Percentiles rank a stretch among this genome's conserved stretches.
Conservation (phyloP, 2,329 filamentous ascomycete genomes). For the Stemphylium vesicarium region DNA sequence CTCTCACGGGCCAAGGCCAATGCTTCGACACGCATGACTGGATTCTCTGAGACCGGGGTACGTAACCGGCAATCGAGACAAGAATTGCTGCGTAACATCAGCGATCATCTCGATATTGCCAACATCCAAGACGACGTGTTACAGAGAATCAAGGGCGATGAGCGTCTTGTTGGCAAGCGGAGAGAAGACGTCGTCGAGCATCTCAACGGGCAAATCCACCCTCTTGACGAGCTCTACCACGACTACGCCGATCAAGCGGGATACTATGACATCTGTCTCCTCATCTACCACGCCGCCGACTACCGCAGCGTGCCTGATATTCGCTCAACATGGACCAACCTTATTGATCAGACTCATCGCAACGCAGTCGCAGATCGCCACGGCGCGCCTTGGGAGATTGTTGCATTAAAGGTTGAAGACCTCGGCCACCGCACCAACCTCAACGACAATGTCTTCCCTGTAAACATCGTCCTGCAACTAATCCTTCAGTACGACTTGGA, state of each 20-base stretch:
- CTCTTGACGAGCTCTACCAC: slow-evolving; percentile 88
- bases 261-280: slow-evolving; percentile 91
- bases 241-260: slow-evolving; percentile 86
- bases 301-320: slow-evolving; percentile 89
- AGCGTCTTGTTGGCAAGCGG: slow-evolving; percentile 69
- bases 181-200: slow-evolving; percentile 68
- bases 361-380: slow-evolving; percentile 57
- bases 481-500: slow-evolving; percentile 54
- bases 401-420: slow-evolving; percentile 66
- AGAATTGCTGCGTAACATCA: slow-evolving; percentile 81
- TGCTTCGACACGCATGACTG: slow-evolving; percentile 80
- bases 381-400: slow-evolving; percentile 70
- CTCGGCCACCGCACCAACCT: slow-evolving; percentile 63
- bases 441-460: slow-evolving; percentile 62
- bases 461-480: slow-evolving; percentile 50
- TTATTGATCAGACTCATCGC: slow-evolving; percentile 71
- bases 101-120: slow-evolving; percentile 86
- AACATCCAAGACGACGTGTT: slow-evolving; percentile 94
- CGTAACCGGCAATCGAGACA: slow-evolving; percentile 76
- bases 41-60: slow-evolving; percentile 63
- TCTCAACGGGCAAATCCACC: slow-evolving; percentile 79
- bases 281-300: slow-evolving; percentile 91
- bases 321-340: slow-evolving; percentile 79
- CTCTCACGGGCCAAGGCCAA: slow-evolving; percentile 92
- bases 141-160: slow-evolving; percentile 75